These are phyloP conservation scores for Ceratobasidium sp. DNA, from an alignment of 1,284 basidiomycete species.

Conservation along the genomic window DNA sequence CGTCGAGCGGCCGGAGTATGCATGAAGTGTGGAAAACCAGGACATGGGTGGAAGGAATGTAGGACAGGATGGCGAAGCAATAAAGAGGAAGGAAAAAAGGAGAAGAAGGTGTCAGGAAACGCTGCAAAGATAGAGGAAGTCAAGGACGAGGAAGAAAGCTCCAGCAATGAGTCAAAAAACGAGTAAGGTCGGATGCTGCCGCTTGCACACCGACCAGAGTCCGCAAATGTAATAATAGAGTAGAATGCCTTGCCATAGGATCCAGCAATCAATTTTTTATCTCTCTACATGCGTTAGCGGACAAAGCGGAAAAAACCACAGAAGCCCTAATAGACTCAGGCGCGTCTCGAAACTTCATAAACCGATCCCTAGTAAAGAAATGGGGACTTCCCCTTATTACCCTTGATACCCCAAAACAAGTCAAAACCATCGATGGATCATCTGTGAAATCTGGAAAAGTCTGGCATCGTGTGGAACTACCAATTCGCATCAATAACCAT, in stretches of 20 bases:
- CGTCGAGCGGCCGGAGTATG: not conserved
- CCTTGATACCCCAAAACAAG: not conserved
- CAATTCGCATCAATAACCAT: not conserved
- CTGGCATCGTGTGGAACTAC: constrained; percentile 1
- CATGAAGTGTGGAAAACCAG: constrained; percentile 4
- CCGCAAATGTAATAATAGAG: not conserved
- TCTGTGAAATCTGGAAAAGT: not conserved
- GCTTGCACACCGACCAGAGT: not conserved
- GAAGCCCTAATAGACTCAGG: constrained; percentile 27
- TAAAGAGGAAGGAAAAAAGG: too few relatives aligned
- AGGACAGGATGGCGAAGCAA: not conserved
- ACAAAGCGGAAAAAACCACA: not conserved
- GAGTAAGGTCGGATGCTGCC: not conserved
- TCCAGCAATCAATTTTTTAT: not conserved
- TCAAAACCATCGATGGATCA: not conserved
- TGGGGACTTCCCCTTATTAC: not conserved
- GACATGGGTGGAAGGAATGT: not conserved
- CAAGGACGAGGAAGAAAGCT: not conserved
- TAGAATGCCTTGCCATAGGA: not conserved
- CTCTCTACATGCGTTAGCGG: not conserved
- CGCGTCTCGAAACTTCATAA: not conserved
- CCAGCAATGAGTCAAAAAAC: not conserved
- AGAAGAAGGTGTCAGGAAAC: not conserved
- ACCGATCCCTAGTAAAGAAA: not conserved
- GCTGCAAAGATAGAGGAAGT: not conserved